A percentile compares a stretch with the other conserved stretches of the same genome.
Conservation (phyloP, 495 filamentous ascomycete genomes). For the Hyphodiscus hymeniophilus region DNA sequence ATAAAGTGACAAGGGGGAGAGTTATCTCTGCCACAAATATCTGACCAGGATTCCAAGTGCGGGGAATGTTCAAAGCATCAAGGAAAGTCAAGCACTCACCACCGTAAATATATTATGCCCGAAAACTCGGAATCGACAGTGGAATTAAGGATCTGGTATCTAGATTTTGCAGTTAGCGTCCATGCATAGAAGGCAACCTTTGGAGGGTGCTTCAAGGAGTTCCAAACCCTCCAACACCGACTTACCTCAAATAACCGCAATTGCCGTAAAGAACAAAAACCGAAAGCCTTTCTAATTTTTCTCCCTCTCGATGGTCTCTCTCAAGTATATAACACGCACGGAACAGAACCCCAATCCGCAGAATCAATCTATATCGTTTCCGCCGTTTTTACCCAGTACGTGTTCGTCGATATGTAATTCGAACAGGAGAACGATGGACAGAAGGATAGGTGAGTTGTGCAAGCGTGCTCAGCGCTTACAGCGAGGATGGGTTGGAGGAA, state of each 20-base stretch:
- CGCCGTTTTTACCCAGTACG: constrained; percentile 6
- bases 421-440: background rate
- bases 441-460: constrained; percentile 6
- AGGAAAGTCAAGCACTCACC: constrained; percentile 1
- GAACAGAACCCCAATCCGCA: constrained; percentile 8
- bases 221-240: background rate
- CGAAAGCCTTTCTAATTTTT: constrained; percentile 12
- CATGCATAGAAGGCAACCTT: background rate
- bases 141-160: constrained; percentile 4
- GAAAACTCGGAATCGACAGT: background rate
- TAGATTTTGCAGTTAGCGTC: background rate
- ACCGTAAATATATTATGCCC: constrained; percentile 7
- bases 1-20: too few relatives aligned
- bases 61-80: too few relatives aligned
- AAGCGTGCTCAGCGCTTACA: constrained; percentile 9
- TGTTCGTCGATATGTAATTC: background rate
- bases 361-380: constrained; percentile 13
- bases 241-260: constrained; percentile 11
- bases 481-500: background rate
- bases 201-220: background rate
- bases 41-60: too few relatives aligned
- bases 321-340: background rate
- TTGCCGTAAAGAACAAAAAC: constrained; percentile 9
- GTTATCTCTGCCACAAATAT: too few relatives aligned
- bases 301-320: background rate